These are phyloP conservation scores for Myxozyma kluyveri DNA, from an alignment of 805 yeast genomes.

Conservation along the genomic window DNA sequence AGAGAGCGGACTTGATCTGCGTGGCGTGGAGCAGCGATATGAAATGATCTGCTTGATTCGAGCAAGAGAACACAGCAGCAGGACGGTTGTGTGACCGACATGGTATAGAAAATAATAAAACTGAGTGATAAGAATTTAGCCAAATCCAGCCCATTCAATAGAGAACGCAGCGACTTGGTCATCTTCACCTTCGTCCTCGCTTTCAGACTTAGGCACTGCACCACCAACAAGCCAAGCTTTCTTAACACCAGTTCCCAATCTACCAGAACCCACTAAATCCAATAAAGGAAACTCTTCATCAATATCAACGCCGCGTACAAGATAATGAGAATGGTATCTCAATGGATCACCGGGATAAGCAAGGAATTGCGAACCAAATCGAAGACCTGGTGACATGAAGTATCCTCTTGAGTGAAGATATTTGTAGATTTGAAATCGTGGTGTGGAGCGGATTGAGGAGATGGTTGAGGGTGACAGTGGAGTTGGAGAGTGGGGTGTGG, in stretches of 20 bases:
- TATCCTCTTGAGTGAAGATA: slow-evolving; percentile 48
- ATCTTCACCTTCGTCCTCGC: slow-evolving; percentile 28
- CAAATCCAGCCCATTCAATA: slow-evolving; percentile 96
- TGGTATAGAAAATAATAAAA: too few relatives aligned
- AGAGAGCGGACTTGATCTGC: too few relatives aligned
- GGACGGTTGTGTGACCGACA: too few relatives aligned
- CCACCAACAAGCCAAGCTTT: slow-evolving; percentile 65
- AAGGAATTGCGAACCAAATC: slow-evolving; percentile 86
- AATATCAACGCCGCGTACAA: slow-evolving; percentile 53
- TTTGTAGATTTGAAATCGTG: slow-evolving; percentile 42
- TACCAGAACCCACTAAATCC: slow-evolving; percentile 75
- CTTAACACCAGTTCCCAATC: slow-evolving; percentile 89
- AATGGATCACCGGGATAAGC: slow-evolving; percentile 96
- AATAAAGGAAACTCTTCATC: slow-evolving; percentile 55
- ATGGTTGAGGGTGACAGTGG: background rate
- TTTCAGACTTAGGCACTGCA: slow-evolving; percentile 9
- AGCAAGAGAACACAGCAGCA: too few relatives aligned
- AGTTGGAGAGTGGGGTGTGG: background rate
- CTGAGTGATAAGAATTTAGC: too few relatives aligned
- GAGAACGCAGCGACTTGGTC: slow-evolving; percentile 52
- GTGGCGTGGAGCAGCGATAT: too few relatives aligned
- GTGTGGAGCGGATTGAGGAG: slow-evolving; percentile 8
- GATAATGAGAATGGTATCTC: slow-evolving; percentile 81
- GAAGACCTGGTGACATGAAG: slow-evolving; percentile 74
- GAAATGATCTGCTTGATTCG: too few relatives aligned